Percentiles rank a stretch among this genome's conserved stretches.
These are phyloP conservation scores for Sutorius eximius DNA, from an alignment of 1,284 basidiomycete species.

Conservation along the genomic window DNA sequence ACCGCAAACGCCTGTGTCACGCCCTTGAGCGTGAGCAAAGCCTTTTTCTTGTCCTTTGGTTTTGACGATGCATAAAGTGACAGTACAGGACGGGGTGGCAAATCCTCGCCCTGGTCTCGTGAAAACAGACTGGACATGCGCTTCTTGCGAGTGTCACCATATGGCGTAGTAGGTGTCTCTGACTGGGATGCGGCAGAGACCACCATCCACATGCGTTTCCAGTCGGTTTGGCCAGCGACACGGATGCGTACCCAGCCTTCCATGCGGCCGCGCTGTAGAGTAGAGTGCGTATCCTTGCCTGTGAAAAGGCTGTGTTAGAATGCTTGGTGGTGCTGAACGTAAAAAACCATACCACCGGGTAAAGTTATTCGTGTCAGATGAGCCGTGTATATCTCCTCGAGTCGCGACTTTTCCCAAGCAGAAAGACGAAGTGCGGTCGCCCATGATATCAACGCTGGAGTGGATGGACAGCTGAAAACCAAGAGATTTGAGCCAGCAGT, in stretches of 20 bases:
- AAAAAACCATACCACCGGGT: constrained; percentile 45
- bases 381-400: constrained; percentile 98
- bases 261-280: constrained; percentile 72
- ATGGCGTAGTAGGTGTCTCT: constrained; percentile 15
- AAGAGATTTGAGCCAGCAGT: constrained; percentile 92
- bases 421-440: constrained; percentile 87
- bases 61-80: constrained; percentile 61
- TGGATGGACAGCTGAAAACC: constrained; percentile 82
- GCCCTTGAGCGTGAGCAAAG: constrained; percentile 55
- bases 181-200: constrained; percentile 50
- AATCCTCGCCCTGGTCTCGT: constrained; percentile 38
- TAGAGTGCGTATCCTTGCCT: constrained; percentile 68
- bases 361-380: constrained; percentile 82
- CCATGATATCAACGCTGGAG: constrained; percentile 81
- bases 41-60: constrained; percentile 68
- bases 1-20: constrained; percentile 82
- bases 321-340: neutral
- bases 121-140: constrained; percentile 72
- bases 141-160: constrained; percentile 45
- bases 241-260: constrained; percentile 94
- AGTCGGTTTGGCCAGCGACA: constrained; percentile 92
- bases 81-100: constrained; percentile 39
- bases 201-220: constrained; percentile 92
- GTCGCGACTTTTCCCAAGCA: constrained; percentile 92
- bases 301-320: constrained; percentile 8